phyloP scores from a whole-genome alignment of 2,329 filamentous ascomycete species.

The Penicillium sclerotiorum region DNA sequence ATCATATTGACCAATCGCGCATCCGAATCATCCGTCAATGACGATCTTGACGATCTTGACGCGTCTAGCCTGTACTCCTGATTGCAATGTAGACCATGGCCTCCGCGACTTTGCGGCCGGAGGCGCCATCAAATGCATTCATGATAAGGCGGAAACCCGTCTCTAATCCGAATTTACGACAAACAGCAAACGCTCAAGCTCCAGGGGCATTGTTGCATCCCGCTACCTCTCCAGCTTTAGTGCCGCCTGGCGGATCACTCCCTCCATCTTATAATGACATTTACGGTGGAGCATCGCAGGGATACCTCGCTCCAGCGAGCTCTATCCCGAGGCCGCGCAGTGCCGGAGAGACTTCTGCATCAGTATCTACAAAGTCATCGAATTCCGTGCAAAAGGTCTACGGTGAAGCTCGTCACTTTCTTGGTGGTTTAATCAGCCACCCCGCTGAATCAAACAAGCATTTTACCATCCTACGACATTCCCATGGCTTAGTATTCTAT shows the following conservation, averaged over 20 bases:
- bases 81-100: slow-evolving; percentile 15
- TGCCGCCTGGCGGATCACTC: slow-evolving; percentile 9
- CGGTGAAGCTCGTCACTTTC: slow-evolving; percentile 64
- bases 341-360: slow-evolving; percentile 10
- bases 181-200: slow-evolving; percentile 15
- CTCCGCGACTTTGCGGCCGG: slow-evolving; percentile 15
- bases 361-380: slow-evolving; percentile 6
- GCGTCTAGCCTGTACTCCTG: too few relatives aligned
- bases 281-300: slow-evolving; percentile 13
- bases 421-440: slow-evolving; percentile 65
- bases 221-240: slow-evolving; percentile 14
- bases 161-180: slow-evolving; percentile 27
- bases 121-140: slow-evolving; percentile 13
- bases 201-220: slow-evolving; percentile 9
- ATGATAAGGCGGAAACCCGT: slow-evolving; percentile 25
- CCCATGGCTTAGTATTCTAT: slow-evolving; percentile 66
- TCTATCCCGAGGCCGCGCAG: slow-evolving; percentile 17
- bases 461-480: slow-evolving; percentile 68
- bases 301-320: not conserved
- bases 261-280: slow-evolving; percentile 26
- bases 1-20: slow-evolving; percentile 1
- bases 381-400: slow-evolving; percentile 38
- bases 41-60: too few relatives aligned
- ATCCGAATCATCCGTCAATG: slow-evolving; percentile 2
- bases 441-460: slow-evolving; percentile 67